Percentiles rank a stretch among this genome's conserved stretches.
phyloP scores from a whole-genome alignment of 345 rosid species.

The Ailanthus altissimus region DNA sequence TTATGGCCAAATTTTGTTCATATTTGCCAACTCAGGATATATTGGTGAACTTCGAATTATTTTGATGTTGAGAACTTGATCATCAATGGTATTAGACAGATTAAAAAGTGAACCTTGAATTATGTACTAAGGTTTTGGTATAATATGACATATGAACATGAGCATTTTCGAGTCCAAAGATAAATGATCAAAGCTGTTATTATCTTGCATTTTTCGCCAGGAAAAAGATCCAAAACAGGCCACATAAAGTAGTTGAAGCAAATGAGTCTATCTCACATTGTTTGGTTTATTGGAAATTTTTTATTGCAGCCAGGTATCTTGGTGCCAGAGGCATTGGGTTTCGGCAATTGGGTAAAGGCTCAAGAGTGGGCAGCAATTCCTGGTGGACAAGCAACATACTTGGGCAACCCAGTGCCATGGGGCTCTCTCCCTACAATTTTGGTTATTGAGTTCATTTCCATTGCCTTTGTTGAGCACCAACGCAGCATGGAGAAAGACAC shows the following conservation, averaged over 20 bases:
- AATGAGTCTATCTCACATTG: neutral
- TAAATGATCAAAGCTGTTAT: neutral
- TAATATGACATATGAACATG: neutral
- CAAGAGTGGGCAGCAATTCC: constrained; percentile 98
- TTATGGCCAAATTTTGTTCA: too few relatives aligned
- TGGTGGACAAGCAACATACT: constrained; percentile 96
- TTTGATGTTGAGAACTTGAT: neutral
- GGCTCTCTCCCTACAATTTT: constrained; percentile 88
- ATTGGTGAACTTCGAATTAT: neutral
- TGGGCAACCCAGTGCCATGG: constrained; percentile 97
- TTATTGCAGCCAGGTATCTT: constrained; percentile 78
- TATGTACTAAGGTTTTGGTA: neutral
- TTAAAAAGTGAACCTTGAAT: neutral
- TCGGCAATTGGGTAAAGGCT: constrained; percentile 99
- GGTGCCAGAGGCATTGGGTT: constrained; percentile 89
- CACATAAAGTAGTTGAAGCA: neutral
- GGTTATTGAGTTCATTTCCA: constrained; percentile 80
- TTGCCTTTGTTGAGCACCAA: constrained; percentile 95
- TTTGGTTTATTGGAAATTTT: neutral
- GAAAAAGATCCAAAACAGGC: neutral
- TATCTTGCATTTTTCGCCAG: neutral
- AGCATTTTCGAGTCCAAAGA: neutral
- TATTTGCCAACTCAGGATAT: neutral
- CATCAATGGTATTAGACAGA: neutral
- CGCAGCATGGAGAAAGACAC: constrained; percentile 98